Evolutionary conservation across 169 alveolate genomes (phyloP).

Genomic region (Eimeria necatrix): DNA sequence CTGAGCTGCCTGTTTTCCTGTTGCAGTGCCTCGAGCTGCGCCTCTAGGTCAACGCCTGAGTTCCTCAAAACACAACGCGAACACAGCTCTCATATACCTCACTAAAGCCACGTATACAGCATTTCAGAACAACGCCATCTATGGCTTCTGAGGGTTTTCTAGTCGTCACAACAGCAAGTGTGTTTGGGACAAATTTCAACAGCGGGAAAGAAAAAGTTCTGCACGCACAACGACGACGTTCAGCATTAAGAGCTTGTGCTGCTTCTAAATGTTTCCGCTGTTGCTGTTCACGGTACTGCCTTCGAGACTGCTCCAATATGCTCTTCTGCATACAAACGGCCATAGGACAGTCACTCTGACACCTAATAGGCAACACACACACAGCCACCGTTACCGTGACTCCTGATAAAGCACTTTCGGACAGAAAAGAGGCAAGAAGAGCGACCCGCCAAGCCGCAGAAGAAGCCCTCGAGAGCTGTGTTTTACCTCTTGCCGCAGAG

Average conservation of each 20-base stretch:
- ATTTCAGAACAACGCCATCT: not conserved
- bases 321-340: conserved; percentile 26
- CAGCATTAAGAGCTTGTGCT: conserved; percentile 36
- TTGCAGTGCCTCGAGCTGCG: conserved; percentile 41
- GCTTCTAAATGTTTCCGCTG: conserved; percentile 10
- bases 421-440: not conserved
- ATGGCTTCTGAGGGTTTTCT: too few species aligned
- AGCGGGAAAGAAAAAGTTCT: not conserved
- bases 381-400: not conserved
- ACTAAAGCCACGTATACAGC: not conserved
- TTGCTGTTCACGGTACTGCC: conserved; percentile 12
- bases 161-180: not conserved
- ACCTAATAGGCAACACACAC: not conserved
- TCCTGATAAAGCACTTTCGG: not conserved
- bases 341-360: not conserved
- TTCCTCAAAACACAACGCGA: not conserved
- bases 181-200: not conserved
- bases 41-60: conserved; percentile 57
- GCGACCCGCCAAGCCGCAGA: not conserved
- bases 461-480: not conserved
- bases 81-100: not conserved
- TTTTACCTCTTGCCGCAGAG: conserved; percentile 46
- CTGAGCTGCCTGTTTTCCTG: conserved; percentile 58
- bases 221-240: conserved; percentile 70
- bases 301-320: conserved; percentile 17